A percentile compares a stretch with the other conserved stretches of the same genome.
These are phyloP conservation scores for Ascochyta lentis DNA, from an alignment of 2,329 filamentous ascomycete species.

Conservation along the genomic window DNA sequence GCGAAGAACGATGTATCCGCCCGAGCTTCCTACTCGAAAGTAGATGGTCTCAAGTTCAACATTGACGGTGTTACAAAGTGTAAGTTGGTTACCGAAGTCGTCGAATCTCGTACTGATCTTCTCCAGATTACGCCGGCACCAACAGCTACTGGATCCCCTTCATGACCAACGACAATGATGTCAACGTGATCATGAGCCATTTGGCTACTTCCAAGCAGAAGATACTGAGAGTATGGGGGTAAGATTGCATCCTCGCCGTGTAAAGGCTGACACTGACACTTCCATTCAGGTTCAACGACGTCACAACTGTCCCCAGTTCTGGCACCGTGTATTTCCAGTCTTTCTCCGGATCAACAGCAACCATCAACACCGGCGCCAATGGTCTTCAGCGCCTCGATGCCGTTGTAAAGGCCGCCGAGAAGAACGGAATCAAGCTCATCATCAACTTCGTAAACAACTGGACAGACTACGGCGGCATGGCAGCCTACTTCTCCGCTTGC, in stretches of 20 bases:
- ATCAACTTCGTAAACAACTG: conserved; percentile 65
- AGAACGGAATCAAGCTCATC: conserved; percentile 60
- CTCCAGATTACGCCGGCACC: conserved; percentile 53
- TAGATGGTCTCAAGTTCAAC: conserved; percentile 42
- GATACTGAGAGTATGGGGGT: conserved; percentile 66
- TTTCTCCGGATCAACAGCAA: conserved; percentile 55
- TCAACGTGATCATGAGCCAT: conserved; percentile 58
- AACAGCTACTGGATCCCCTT: conserved; percentile 65
- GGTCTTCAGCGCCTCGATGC: conserved; percentile 57
- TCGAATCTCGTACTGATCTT: neutral
- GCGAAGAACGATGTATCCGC: conserved; percentile 16
- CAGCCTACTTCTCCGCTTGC: conserved; percentile 63
- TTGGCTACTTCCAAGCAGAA: conserved; percentile 60
- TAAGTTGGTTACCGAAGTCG: neutral
- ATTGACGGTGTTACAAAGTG: conserved; percentile 46
- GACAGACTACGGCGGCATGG: conserved; percentile 66
- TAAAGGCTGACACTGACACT: neutral
- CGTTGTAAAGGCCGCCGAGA: conserved; percentile 59
- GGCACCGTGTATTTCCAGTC: conserved; percentile 63
- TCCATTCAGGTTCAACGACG: conserved; percentile 60
- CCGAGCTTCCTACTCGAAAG: conserved; percentile 36
- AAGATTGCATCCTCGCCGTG: neutral
- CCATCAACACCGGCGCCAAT: conserved; percentile 56
- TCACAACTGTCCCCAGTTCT: conserved; percentile 51
- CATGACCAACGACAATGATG: conserved; percentile 60